phyloP scores from a whole-genome alignment of 2,329 filamentous ascomycete genomes.

The Colletotrichum incanum region DNA sequence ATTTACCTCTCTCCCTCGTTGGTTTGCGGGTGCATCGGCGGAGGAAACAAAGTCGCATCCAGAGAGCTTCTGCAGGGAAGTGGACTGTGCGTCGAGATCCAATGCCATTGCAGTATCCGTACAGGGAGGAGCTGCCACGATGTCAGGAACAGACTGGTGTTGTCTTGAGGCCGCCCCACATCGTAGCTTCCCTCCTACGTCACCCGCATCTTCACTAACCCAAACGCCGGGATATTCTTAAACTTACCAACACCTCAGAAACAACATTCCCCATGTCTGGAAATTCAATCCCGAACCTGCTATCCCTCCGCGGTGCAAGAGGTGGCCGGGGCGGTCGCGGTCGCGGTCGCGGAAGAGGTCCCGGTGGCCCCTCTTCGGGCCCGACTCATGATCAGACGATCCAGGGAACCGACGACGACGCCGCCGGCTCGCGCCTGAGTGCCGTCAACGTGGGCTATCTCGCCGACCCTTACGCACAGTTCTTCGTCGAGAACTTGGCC shows the following conservation, averaged over 20 bases:
- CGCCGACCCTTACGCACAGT: slow-evolving; percentile 82
- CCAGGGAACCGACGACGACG: slow-evolving; percentile 93
- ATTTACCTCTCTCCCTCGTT: no score
- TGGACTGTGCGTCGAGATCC: slow-evolving; percentile 26
- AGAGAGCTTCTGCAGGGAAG: slow-evolving; percentile 2
- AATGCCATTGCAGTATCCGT: slow-evolving; percentile 15
- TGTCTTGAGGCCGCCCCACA: slow-evolving; percentile 19
- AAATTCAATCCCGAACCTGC: slow-evolving; percentile 84
- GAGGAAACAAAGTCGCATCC: slow-evolving; percentile 1
- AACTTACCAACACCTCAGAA: slow-evolving; percentile 1
- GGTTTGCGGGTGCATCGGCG: not conserved
- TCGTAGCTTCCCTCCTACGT: slow-evolving; percentile 26
- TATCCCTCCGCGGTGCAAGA: slow-evolving; percentile 64
- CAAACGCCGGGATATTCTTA: not conserved
- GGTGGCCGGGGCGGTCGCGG: slow-evolving; percentile 59
- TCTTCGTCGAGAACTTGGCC: slow-evolving; percentile 71
- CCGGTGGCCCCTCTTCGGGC: slow-evolving; percentile 47
- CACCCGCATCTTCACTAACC: slow-evolving; percentile 11
- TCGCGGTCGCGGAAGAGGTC: slow-evolving; percentile 54
- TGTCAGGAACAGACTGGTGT: slow-evolving; percentile 4
- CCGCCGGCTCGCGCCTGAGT: slow-evolving; percentile 89
- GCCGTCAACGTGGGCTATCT: slow-evolving; percentile 90
- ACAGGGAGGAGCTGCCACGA: not conserved
- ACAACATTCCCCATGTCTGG: slow-evolving; percentile 72
- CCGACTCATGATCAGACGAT: slow-evolving; percentile 79